Percentiles rank a stretch among this genome's conserved stretches.
Evolutionary conservation across 768 basidiomycete genomes (phyloP).

Genomic region (Botryobasidium botryosum): DNA sequence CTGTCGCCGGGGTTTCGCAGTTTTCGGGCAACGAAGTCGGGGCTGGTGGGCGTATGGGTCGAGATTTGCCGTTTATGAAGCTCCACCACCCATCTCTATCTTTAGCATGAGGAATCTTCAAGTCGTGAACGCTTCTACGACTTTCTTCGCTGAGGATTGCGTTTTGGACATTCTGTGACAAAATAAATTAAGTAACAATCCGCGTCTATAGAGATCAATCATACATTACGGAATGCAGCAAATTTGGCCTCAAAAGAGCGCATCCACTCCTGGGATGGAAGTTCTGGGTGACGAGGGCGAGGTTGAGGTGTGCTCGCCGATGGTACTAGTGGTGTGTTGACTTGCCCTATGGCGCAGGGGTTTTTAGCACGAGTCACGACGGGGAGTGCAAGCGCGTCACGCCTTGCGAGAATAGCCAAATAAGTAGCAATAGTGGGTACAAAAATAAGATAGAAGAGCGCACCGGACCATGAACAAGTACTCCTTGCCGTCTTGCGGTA

Average conservation of each 20-base stretch:
- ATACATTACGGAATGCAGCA: slow-evolving; percentile 2
- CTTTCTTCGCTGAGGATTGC: background rate
- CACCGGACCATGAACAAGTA: slow-evolving; percentile 11
- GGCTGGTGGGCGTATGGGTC: background rate
- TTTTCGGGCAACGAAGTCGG: background rate
- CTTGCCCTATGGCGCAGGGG: background rate
- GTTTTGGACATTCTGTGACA: slow-evolving; percentile 3
- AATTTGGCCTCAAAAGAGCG: slow-evolving; percentile 4
- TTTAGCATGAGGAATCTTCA: slow-evolving; percentile 3
- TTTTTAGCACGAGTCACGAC: slow-evolving; percentile 5
- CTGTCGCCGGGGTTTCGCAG: no score
- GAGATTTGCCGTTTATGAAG: slow-evolving; percentile 7
- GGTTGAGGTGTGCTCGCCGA: background rate
- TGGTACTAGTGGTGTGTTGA: background rate
- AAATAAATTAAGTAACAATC: background rate
- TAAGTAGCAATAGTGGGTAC: background rate
- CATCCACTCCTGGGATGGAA: slow-evolving; percentile 10
- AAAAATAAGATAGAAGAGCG: background rate
- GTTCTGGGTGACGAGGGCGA: background rate
- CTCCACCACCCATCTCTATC: slow-evolving; percentile 11
- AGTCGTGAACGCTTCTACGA: background rate
- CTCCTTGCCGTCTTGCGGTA: slow-evolving; percentile 7
- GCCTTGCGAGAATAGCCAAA: background rate
- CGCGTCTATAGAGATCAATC: background rate
- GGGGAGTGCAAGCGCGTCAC: slow-evolving; percentile 7